These are phyloP conservation scores for Dioscorea alata DNA, from an alignment of 106 monocot genomes.

Conservation along the genomic window DNA sequence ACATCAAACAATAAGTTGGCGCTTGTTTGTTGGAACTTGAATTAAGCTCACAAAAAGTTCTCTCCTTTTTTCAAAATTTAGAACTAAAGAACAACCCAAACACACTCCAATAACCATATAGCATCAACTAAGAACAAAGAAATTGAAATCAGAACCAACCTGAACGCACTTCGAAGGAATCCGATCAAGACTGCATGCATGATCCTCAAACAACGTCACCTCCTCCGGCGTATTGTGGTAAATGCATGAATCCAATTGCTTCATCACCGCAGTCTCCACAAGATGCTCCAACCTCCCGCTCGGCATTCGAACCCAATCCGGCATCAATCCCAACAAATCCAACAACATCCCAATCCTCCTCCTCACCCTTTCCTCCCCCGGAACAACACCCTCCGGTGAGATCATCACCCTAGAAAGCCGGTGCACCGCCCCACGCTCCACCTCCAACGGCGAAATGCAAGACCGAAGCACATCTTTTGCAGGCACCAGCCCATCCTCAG, in stretches of 20 bases:
- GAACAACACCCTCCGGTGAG: conserved; percentile 29
- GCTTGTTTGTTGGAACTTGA: too few species aligned
- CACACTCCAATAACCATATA: too few species aligned
- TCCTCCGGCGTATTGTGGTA: conserved; percentile 57
- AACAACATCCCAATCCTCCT: conserved; percentile 39
- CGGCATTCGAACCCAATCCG: conserved; percentile 33
- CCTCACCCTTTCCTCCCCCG: conserved; percentile 10
- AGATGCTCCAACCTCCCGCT: conserved; percentile 45
- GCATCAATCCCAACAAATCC: conserved; percentile 47
- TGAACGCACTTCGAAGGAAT: conserved; percentile 56
- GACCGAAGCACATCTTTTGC: conserved; percentile 34
- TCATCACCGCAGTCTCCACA: conserved; percentile 39
- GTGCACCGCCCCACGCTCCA: conserved; percentile 33
- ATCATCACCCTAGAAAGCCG: conserved; percentile 31
- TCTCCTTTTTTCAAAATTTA: too few species aligned
- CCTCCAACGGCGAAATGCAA: conserved; percentile 31
- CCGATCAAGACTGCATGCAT: conserved; percentile 34
- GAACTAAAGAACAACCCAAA: too few species aligned
- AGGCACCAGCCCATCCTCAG: conserved; percentile 8
- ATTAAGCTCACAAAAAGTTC: too few species aligned
- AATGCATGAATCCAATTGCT: conserved; percentile 35
- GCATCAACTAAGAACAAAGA: too few species aligned
- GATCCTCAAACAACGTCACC: conserved; percentile 47
- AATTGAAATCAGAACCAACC: conserved; percentile 19
- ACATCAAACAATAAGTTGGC: too few species aligned